Base-by-base conservation (phyloP, 2,329 filamentous ascomycete genomes). In the Fusarium sp. region DNA sequence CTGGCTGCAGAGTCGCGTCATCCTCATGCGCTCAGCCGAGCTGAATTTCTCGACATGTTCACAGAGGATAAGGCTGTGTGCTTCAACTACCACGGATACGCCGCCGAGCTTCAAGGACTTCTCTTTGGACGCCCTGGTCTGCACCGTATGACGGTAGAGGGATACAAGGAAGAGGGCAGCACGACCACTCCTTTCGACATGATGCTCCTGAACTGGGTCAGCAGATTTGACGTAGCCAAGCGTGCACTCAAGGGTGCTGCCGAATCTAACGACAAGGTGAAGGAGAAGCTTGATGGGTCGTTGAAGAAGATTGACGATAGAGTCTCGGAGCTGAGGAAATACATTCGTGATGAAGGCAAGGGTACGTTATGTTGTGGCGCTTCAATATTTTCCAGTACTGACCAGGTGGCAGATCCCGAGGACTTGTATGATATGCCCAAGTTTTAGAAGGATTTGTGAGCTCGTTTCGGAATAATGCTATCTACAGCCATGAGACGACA, bases 121-220 rank as follows among this genome's bases (percentile, higher is more conserved):
- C 72, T 89, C 3, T 89, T 89, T 66, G 85, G 84, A 0, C 77
- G 86, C 1, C 78, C 78, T 0, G 73, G 76, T 9, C 65, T 83
- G 14, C 77, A 83, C 6, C 78, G 84, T 3, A 79, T 88, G 57
- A 80, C 73, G 0, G 81, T 89, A 8, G 80, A 79, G 13, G 84
- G 82, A 4, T 90, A 89, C 63, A 80, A 80, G 23, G 87, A 90
- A 67, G 87, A 90, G 71, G 87, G 86, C 0, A 85, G 79, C 48
- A 89, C 87, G 1, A 90, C 86, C 0, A 89, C 86, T 3, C 87
- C 87, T 2, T 89, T 90, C 64, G 84, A 89, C 66, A 89, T 89
- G 87, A 86, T 89, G 85, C 76, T 89, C 2, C 72, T 82, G 5
- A 90, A 90, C 66, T 66, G 76, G 17, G 84, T 87, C 2, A 86